A percentile compares a stretch with the other conserved stretches of the same genome.
Conservation (phyloP, 129 eudicot genomes). For the Dittrichia graveolens region DNA sequence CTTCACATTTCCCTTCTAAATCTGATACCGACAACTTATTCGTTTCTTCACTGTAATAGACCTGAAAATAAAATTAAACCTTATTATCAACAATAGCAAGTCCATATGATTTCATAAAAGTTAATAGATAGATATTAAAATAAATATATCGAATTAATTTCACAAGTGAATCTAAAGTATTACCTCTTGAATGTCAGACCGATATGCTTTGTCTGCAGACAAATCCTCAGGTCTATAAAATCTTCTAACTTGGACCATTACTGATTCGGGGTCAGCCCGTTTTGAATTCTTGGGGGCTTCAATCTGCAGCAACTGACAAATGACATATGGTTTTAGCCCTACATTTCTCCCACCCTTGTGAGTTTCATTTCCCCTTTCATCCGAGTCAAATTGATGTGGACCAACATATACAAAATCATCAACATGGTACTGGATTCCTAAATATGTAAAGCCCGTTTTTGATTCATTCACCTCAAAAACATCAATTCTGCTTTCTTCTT, state of each 20-base stretch:
- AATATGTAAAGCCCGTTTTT: conserved; percentile 51
- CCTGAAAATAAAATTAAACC: conserved; percentile 37
- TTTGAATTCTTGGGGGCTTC: conserved; percentile 45
- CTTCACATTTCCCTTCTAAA: conserved; percentile 66
- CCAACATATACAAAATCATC: conserved; percentile 79
- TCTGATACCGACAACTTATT: conserved; percentile 35
- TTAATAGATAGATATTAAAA: background rate
- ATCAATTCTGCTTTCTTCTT: conserved; percentile 41
- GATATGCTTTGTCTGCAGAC: conserved; percentile 83
- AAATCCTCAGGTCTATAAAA: conserved; percentile 91
- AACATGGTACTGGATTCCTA: conserved; percentile 57
- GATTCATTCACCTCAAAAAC: conserved; percentile 45
- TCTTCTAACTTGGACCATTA: conserved; percentile 59
- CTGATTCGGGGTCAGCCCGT: conserved; percentile 45
- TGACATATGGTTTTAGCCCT: conserved; percentile 74
- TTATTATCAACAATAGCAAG: background rate
- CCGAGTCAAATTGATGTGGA: conserved; percentile 57
- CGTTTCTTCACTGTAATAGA: conserved; percentile 56
- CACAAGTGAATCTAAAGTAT: background rate
- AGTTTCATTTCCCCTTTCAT: conserved; percentile 53
- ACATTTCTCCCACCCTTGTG: conserved; percentile 81
- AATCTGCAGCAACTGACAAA: conserved; percentile 76
- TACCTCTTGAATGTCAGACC: conserved; percentile 95
- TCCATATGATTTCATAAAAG: background rate
- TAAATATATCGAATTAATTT: background rate